phyloP scores from a whole-genome alignment of 1,139 yeast genomes.

The Zhuliangozyma blackwelliae region DNA sequence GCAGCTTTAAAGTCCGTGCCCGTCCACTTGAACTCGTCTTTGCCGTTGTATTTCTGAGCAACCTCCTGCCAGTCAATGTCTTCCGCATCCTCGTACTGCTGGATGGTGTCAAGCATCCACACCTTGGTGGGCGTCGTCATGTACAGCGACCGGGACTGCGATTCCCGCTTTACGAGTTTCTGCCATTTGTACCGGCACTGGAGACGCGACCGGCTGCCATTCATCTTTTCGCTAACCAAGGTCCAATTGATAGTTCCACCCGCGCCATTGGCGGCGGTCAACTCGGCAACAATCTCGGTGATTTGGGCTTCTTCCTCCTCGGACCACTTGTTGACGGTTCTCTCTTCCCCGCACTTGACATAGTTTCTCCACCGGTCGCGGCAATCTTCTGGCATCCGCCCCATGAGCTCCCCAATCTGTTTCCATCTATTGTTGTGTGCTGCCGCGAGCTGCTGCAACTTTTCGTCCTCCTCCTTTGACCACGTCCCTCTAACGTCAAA shows the following conservation, averaged over 20 bases:
- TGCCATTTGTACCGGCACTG: constrained; percentile 96
- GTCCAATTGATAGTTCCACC: constrained; percentile 70
- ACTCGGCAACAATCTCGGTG: constrained; percentile 49
- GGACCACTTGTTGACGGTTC: constrained; percentile 78
- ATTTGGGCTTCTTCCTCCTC: constrained; percentile 64
- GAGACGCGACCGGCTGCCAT: constrained; percentile 81
- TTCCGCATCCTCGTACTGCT: background rate
- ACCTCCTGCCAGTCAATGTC: background rate
- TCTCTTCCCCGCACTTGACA: constrained; percentile 77
- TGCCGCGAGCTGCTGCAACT: constrained; percentile 56
- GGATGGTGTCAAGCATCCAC: background rate
- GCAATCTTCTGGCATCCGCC: constrained; percentile 97
- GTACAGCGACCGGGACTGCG: background rate
- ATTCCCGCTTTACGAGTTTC: constrained; percentile 38
- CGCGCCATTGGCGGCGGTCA: constrained; percentile 13
- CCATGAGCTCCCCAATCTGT: constrained; percentile 68
- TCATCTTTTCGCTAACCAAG: constrained; percentile 80
- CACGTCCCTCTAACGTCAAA: constrained; percentile 86
- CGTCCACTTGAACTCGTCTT: constrained; percentile 16
- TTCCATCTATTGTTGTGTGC: constrained; percentile 84
- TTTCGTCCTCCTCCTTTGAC: constrained; percentile 75
- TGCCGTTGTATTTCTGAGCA: background rate
- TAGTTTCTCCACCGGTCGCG: constrained; percentile 95
- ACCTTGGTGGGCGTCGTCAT: background rate
- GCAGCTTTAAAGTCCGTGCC: constrained; percentile 32